These are phyloP conservation scores for Candida sp. DNA, from an alignment of 1,139 yeast genomes.

Conservation along the genomic window DNA sequence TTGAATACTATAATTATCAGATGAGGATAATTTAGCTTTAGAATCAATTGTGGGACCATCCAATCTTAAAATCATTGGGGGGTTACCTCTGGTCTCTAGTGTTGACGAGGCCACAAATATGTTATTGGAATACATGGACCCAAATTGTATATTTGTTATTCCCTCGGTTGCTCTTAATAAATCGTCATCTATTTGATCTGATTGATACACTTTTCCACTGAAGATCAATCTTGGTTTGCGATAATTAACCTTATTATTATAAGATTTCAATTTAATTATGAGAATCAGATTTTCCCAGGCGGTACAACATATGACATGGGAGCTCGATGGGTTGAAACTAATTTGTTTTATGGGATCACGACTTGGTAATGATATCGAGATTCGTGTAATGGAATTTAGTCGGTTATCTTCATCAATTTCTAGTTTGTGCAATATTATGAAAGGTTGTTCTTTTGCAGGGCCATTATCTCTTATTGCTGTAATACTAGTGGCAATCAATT, in stretches of 20 bases:
- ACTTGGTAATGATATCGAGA: constrained; percentile 80
- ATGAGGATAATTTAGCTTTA: constrained; percentile 5
- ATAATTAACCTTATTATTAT: constrained; percentile 24
- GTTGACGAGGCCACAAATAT: constrained; percentile 38
- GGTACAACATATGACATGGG: constrained; percentile 78
- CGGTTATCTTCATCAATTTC: constrained; percentile 15
- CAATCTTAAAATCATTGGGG: constrained; percentile 33
- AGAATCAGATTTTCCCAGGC: constrained; percentile 78
- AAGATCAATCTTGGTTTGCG: constrained; percentile 59
- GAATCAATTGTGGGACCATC: constrained; percentile 35
- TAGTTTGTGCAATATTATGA: constrained; percentile 63
- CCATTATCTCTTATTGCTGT: constrained; percentile 67
- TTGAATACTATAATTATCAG: constrained; percentile 15
- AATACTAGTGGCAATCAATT: constrained; percentile 74
- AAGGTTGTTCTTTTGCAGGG: constrained; percentile 74
- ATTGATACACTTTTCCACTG: constrained; percentile 14
- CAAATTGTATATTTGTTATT: constrained; percentile 75
- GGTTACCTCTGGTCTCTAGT: constrained; percentile 23
- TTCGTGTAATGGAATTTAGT: constrained; percentile 45
- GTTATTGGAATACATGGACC: constrained; percentile 30
- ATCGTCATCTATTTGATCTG: constrained; percentile 19
- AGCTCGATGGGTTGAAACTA: constrained; percentile 67
- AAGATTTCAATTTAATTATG: constrained; percentile 60
- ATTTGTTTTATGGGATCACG: constrained; percentile 78
- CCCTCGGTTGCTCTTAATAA: constrained; percentile 76